These are phyloP conservation scores for Alloascoidea africana DNA, from an alignment of 805 yeast genomes.

Conservation along the genomic window DNA sequence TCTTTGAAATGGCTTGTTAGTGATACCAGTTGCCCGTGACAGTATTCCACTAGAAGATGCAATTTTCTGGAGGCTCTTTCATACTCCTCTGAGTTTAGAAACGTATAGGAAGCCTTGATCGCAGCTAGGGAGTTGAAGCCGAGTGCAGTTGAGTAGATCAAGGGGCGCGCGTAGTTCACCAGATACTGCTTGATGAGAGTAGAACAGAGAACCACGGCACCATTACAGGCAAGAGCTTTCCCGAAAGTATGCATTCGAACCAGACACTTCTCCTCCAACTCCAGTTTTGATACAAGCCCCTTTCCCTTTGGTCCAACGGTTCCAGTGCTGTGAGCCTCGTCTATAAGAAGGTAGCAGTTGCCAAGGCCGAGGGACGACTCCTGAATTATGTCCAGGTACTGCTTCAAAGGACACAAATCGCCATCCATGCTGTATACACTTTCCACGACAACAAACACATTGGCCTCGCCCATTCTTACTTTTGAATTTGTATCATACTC, in stretches of 20 bases:
- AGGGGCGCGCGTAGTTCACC: constrained; percentile 12
- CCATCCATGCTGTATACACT: constrained; percentile 14
- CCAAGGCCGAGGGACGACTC: constrained; percentile 3
- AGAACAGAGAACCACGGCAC: constrained; percentile 11
- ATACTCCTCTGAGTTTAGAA: constrained; percentile 3
- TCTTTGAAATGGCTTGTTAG: no score
- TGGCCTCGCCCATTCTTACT: constrained; percentile 2
- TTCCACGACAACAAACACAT: constrained; percentile 12
- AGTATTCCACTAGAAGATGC: constrained; percentile 2
- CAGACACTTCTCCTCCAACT: constrained; percentile 8
- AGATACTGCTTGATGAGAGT: constrained; percentile 6
- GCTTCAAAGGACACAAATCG: constrained; percentile 10
- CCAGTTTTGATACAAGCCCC: constrained; percentile 24
- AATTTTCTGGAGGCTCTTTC: not conserved
- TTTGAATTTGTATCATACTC: not conserved
- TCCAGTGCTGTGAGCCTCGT: constrained; percentile 88
- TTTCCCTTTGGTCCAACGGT: constrained; percentile 75
- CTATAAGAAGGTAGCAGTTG: constrained; percentile 65
- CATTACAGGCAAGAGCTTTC: constrained; percentile 11
- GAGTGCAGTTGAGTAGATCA: constrained; percentile 11
- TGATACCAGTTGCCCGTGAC: constrained; percentile 1
- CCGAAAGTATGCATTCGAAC: constrained; percentile 12
- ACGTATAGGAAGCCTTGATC: constrained; percentile 9
- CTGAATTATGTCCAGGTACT: constrained; percentile 3
- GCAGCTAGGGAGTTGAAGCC: constrained; percentile 8